Conservation (phyloP, 192 early-diverging fungal species). For the Spinellus fusiger region DNA sequence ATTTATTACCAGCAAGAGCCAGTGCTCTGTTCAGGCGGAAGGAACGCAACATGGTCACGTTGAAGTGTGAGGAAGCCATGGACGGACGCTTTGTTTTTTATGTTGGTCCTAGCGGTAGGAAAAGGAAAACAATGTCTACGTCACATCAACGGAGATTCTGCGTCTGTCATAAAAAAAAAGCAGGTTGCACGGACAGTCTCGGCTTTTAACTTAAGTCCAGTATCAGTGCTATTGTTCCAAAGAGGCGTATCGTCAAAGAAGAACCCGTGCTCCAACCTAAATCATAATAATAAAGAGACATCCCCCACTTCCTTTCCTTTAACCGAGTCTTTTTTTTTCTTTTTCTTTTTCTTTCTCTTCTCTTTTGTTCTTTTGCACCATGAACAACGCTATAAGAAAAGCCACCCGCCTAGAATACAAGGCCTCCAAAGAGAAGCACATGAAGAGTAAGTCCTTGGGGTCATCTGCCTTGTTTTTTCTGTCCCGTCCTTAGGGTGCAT, state of each 20-base stretch:
- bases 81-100: neutral
- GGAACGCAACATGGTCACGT: conserved; percentile 3
- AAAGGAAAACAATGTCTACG: neutral
- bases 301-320: no score
- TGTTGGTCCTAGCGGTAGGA: neutral
- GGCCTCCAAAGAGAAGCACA: conserved; percentile 96
- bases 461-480: neutral
- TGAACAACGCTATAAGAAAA: conserved; percentile 64
- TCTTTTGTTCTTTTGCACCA: conserved; percentile 6
- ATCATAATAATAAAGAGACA: no score
- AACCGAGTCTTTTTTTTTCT: no score
- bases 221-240: no score
- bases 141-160: neutral
- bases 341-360: no score
- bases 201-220: neutral
- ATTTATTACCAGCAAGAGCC: conserved; percentile 11
- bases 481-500: neutral
- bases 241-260: no score
- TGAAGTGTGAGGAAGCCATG: conserved; percentile 6
- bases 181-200: neutral
- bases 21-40: neutral
- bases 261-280: no score
- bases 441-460: conserved; percentile 48
- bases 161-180: neutral
- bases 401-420: conserved; percentile 81